A percentile compares a stretch with the other conserved stretches of the same genome.
These are phyloP conservation scores for Fusarium pininemorale DNA, from an alignment of 2,329 filamentous ascomycete genomes.

Conservation along the genomic window DNA sequence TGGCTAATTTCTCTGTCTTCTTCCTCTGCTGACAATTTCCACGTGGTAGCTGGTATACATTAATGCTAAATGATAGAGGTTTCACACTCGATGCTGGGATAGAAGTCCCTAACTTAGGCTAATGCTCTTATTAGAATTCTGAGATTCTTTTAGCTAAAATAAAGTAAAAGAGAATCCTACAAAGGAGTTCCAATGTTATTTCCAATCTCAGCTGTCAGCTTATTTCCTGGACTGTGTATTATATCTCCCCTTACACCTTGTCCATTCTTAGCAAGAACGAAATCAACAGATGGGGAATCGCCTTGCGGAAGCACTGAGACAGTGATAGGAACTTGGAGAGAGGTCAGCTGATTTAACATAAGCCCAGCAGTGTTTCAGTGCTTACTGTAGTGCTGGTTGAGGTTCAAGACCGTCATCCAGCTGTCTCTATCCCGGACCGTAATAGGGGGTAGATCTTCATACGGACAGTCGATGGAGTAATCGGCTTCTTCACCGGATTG, in stretches of 20 bases:
- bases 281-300: not conserved
- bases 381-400: not conserved
- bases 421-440: not conserved
- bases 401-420: not conserved
- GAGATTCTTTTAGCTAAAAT: not conserved
- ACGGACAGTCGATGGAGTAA: not conserved
- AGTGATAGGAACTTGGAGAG: not conserved
- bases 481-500: not conserved
- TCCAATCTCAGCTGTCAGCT: not conserved
- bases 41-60: too few species aligned
- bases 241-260: not conserved
- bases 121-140: rapidly evolving
- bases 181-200: not conserved
- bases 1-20: too few species aligned
- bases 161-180: rapidly evolving
- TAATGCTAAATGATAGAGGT: too few species aligned
- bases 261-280: not conserved
- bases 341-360: not conserved
- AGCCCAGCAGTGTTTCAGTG: not conserved
- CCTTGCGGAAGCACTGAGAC: not conserved
- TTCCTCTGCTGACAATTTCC: too few species aligned
- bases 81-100: rapidly evolving
- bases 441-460: not conserved
- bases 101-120: rapidly evolving
- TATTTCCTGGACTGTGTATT: not conserved